Conservation (phyloP, 495 filamentous ascomycete genomes). For the Elasticomyces elasticus region DNA sequence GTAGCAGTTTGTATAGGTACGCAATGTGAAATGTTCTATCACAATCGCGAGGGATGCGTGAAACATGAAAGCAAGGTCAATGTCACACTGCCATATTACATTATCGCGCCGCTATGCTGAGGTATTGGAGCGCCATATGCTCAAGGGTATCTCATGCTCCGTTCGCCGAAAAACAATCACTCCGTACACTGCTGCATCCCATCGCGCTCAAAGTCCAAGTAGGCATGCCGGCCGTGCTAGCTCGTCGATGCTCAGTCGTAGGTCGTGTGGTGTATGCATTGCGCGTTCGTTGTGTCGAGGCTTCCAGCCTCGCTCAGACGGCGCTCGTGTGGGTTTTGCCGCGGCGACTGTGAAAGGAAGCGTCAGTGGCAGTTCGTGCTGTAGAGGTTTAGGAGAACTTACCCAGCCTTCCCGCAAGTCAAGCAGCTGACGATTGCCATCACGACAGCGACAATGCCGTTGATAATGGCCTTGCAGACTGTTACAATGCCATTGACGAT, state of each 20-base stretch:
- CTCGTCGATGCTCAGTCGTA: background rate
- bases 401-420: constrained; percentile 21
- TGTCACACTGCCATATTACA: background rate
- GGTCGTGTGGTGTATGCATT: background rate
- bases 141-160: background rate
- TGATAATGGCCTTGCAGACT: constrained; percentile 14
- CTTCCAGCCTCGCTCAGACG: constrained; percentile 6
- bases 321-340: constrained; percentile 14
- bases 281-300: background rate
- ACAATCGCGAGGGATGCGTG: no score
- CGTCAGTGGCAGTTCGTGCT: background rate
- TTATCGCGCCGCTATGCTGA: constrained; percentile 1
- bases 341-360: background rate
- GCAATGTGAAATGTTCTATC: no score
- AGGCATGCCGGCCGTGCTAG: background rate
- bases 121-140: background rate
- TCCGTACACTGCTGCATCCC: background rate
- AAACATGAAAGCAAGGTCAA: background rate
- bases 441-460: constrained; percentile 60
- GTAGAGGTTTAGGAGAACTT: no score
- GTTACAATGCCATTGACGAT: constrained; percentile 69
- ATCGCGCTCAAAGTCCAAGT: background rate
- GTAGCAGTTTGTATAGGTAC: no score
- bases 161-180: no score
- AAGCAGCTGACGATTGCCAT: constrained; percentile 42